Conservation (phyloP, 805 yeast species). For the Spathaspora hagerdaliae region DNA sequence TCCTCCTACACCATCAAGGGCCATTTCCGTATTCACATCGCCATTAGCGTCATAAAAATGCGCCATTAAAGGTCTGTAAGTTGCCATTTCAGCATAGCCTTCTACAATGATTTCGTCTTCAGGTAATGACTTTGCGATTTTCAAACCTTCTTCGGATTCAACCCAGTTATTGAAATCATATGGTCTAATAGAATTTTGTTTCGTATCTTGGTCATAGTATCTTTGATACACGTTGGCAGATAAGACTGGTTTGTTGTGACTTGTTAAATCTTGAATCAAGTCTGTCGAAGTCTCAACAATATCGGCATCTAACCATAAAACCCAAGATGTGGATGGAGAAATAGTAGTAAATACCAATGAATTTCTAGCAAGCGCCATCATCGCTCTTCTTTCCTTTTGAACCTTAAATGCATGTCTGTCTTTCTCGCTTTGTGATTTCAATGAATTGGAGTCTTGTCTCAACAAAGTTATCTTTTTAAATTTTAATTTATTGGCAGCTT, state of each 20-base stretch:
- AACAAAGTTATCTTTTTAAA: conserved; percentile 83
- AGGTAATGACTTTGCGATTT: conserved; percentile 64
- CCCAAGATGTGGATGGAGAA: conserved; percentile 90
- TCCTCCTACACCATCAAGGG: conserved; percentile 96
- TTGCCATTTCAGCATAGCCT: conserved; percentile 90
- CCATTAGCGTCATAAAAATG: conserved; percentile 69
- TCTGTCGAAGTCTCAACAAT: conserved; percentile 83
- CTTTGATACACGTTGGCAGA: conserved; percentile 94
- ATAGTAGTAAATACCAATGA: conserved; percentile 84
- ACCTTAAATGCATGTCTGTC: conserved; percentile 84
- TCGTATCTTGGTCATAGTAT: conserved; percentile 54
- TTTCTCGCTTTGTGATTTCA: conserved; percentile 72
- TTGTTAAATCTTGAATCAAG: conserved; percentile 80
- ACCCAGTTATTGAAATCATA: conserved; percentile 97
- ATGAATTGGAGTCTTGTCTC: conserved; percentile 83
- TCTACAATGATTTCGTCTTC: conserved; percentile 94
- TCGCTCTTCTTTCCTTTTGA: conserved; percentile 83
- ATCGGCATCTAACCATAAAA: conserved; percentile 94
- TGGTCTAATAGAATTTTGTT: conserved; percentile 64
- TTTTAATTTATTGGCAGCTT: conserved; percentile 55
- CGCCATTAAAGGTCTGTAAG: conserved; percentile 94
- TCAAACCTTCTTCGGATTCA: conserved; percentile 73
- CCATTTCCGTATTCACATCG: conserved; percentile 64
- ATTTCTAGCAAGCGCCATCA: conserved; percentile 94
- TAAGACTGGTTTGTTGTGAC: conserved; percentile 80